A percentile compares a stretch with the other conserved stretches of the same genome.
Conservation (phyloP, 116 monocot genomes). For the Phalaenopsis hybrid region DNA sequence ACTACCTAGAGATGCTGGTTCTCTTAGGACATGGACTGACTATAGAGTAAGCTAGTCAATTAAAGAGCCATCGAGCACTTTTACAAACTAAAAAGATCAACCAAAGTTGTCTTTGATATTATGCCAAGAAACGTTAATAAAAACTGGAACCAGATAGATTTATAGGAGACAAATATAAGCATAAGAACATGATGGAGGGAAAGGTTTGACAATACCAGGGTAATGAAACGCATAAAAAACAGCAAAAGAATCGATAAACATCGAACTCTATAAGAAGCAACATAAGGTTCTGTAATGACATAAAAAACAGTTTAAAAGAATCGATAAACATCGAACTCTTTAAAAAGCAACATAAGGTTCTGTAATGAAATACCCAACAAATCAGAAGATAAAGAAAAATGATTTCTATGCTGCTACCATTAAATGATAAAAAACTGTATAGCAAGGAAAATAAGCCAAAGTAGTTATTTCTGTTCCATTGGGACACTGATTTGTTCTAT, state of each 20-base stretch:
- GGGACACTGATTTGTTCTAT: background rate
- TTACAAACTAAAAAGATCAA: background rate
- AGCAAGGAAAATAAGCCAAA: no score
- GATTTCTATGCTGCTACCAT: no score
- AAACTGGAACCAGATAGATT: background rate
- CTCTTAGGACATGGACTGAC: background rate
- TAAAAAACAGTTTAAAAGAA: background rate
- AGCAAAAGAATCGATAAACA: background rate
- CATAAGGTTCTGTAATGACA: background rate
- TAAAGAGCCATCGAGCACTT: background rate
- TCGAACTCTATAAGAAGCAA: no score
- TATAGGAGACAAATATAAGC: background rate
- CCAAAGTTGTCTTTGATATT: background rate
- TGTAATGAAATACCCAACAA: no score
- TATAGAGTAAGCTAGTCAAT: background rate
- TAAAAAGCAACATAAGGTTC: no score
- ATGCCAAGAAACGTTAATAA: background rate
- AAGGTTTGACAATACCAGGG: background rate
- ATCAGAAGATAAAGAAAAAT: no score
- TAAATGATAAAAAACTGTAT: no score
- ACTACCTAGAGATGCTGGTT: conserved; percentile 45
- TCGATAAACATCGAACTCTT: background rate
- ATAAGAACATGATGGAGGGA: background rate
- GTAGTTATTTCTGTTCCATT: background rate
- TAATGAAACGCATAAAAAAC: background rate